Percentiles rank a stretch among this genome's conserved stretches.
phyloP scores from a whole-genome alignment of 495 filamentous ascomycete genomes.

The Daldinia grandis region DNA sequence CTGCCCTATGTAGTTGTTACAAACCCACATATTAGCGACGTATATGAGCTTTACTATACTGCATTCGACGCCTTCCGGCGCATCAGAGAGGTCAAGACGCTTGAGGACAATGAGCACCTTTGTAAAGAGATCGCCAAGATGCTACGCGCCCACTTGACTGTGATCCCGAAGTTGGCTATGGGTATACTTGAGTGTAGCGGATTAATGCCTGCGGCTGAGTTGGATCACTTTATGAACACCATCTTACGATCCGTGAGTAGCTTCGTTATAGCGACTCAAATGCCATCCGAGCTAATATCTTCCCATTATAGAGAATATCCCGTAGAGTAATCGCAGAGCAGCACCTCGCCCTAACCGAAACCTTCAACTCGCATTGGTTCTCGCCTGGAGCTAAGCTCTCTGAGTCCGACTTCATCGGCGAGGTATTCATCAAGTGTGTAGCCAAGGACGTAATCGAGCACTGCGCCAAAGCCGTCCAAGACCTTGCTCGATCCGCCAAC shows the following conservation, averaged over 20 bases:
- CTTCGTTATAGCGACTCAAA: background rate
- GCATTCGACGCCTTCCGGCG: slow-evolving; percentile 91
- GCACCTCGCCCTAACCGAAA: slow-evolving; percentile 95
- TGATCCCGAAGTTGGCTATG: slow-evolving; percentile 93
- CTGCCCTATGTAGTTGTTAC: slow-evolving; percentile 95
- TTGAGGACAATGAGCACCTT: slow-evolving; percentile 90
- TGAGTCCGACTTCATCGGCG: slow-evolving; percentile 89
- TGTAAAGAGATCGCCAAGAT: slow-evolving; percentile 82
- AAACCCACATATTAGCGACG: slow-evolving; percentile 91
- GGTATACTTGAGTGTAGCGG: slow-evolving; percentile 88
- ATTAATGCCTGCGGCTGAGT: slow-evolving; percentile 76
- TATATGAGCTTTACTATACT: slow-evolving; percentile 95
- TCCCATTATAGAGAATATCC: slow-evolving; percentile 76
- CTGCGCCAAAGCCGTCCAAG: slow-evolving; percentile 75
- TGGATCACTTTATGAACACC: slow-evolving; percentile 96
- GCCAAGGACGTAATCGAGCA: slow-evolving; percentile 87
- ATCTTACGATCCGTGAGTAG: slow-evolving; percentile 81
- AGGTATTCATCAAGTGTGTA: slow-evolving; percentile 94
- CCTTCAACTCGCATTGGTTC: slow-evolving; percentile 92
- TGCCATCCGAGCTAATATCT: background rate
- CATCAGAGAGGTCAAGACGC: slow-evolving; percentile 79
- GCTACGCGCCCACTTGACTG: slow-evolving; percentile 86
- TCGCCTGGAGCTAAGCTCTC: slow-evolving; percentile 79
- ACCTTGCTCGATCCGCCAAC: slow-evolving; percentile 75
- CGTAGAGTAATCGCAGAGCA: slow-evolving; percentile 97